A percentile compares a stretch with the other conserved stretches of the same genome.
Conservation (phyloP, 116 monocot genomes). For the Posidonia oceanica region DNA sequence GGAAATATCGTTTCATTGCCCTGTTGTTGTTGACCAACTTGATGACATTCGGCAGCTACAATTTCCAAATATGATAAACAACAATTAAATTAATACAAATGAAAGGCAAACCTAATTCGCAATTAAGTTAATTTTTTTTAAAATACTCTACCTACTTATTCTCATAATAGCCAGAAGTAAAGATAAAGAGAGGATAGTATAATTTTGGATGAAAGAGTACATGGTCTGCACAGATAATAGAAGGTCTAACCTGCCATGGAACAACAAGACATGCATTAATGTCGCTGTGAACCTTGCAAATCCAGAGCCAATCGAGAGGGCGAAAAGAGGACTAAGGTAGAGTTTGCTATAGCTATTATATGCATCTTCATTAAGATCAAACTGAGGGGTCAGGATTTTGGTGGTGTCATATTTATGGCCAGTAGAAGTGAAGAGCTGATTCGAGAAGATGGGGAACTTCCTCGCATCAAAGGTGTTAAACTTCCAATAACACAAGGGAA, state of each 20-base stretch:
- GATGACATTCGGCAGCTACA: too few species aligned
- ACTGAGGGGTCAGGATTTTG: slow-evolving; percentile 34
- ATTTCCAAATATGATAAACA: too few species aligned
- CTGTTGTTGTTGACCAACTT: too few species aligned
- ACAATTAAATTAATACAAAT: too few species aligned
- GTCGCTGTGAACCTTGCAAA: slow-evolving; percentile 51
- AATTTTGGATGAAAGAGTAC: too few species aligned
- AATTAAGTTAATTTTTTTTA: too few species aligned
- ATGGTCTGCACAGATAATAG: too few species aligned
- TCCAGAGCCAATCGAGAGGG: slow-evolving; percentile 45
- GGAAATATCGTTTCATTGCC: too few species aligned
- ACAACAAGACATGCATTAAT: slow-evolving; percentile 46
- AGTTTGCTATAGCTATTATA: slow-evolving; percentile 40
- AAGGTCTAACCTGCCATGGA: slow-evolving; percentile 39
- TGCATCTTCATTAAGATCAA: slow-evolving; percentile 44
- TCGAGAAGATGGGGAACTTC: slow-evolving; percentile 69
- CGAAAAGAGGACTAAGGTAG: slow-evolving; percentile 52
- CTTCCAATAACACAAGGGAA: slow-evolving; percentile 55
- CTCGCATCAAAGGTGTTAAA: slow-evolving; percentile 37
- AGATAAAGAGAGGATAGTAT: too few species aligned
- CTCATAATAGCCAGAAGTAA: too few species aligned
- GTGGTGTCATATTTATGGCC: slow-evolving; percentile 44
- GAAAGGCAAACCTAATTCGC: too few species aligned
- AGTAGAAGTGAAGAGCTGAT: slow-evolving; percentile 38
- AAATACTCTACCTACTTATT: too few species aligned